phyloP scores from a whole-genome alignment of 2,329 filamentous ascomycete species.

The Neoascochyta sp. region DNA sequence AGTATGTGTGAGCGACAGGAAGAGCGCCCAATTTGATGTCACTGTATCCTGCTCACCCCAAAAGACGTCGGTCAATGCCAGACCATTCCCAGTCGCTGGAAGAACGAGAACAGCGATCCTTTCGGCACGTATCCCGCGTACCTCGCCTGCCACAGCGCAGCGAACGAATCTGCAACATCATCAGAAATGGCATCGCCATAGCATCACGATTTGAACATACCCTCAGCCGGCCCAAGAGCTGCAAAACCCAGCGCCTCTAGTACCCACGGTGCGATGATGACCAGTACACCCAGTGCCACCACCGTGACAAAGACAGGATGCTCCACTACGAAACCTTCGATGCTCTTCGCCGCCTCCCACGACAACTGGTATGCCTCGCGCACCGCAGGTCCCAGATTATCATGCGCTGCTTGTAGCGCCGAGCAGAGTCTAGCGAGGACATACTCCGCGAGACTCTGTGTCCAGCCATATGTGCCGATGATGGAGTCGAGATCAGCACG shows the following conservation, averaged over 20 bases:
- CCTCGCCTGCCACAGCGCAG: conserved; percentile 39
- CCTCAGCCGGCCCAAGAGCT: conserved; percentile 29
- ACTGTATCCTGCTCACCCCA: too few relatives aligned
- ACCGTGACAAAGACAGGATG: conserved; percentile 29
- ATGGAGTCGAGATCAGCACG: conserved; percentile 21
- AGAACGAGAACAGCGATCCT: conserved; percentile 42
- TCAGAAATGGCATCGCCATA: too few relatives aligned
- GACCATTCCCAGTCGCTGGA: conserved; percentile 45
- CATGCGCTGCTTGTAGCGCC: conserved; percentile 18
- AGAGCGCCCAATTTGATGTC: too few relatives aligned
- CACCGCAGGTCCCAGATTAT: conserved; percentile 21
- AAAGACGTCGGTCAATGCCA: conserved; percentile 16
- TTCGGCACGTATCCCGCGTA: conserved; percentile 42
- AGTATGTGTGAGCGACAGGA: too few relatives aligned
- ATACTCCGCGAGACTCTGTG: conserved; percentile 27
- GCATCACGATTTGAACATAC: too few relatives aligned
- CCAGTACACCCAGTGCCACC: conserved; percentile 31
- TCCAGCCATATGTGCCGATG: conserved; percentile 28
- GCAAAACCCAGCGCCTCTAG: conserved; percentile 33
- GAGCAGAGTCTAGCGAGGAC: conserved; percentile 25
- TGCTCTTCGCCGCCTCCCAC: conserved; percentile 16
- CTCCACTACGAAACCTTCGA: conserved; percentile 28
- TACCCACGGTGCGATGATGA: conserved; percentile 24
- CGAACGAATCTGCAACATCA: conserved; percentile 30
- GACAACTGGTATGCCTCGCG: conserved; percentile 23